Evolutionary conservation across 768 basidiomycete genomes (phyloP).

Genomic region (Psilocybe sp.): DNA sequence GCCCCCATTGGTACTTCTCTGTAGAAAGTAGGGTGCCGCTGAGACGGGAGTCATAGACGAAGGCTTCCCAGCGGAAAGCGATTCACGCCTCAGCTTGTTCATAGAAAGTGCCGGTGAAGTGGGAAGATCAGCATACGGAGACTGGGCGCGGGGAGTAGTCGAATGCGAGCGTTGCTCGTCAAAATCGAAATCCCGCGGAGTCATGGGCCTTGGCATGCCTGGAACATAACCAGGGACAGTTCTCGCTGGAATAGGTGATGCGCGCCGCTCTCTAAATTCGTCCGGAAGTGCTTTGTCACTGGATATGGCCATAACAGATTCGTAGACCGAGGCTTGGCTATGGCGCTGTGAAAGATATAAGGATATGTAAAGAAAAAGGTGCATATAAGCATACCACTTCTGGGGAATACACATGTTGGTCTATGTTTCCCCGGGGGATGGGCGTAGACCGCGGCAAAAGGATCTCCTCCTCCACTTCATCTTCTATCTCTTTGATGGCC

Average conservation of each 20-base stretch:
- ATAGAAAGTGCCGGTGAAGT: slow-evolving; percentile 33
- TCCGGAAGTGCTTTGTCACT: slow-evolving; percentile 52
- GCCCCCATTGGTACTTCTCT: slow-evolving; percentile 62
- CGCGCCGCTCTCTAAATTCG: slow-evolving; percentile 48
- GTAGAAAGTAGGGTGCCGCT: slow-evolving; percentile 47
- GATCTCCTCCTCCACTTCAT: slow-evolving; percentile 73
- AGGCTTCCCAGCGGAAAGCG: slow-evolving; percentile 49
- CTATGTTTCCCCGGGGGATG: slow-evolving; percentile 36
- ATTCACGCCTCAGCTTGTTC: slow-evolving; percentile 48
- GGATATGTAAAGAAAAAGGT: slow-evolving; percentile 3
- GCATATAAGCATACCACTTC: slow-evolving; percentile 24
- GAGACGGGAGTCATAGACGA: slow-evolving; percentile 47
- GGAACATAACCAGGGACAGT: slow-evolving; percentile 82
- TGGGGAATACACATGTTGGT: slow-evolving; percentile 21
- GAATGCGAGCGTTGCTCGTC: slow-evolving; percentile 73
- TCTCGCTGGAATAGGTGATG: slow-evolving; percentile 62
- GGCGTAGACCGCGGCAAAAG: slow-evolving; percentile 66
- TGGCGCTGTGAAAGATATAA: slow-evolving; percentile 26
- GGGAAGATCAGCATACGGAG: slow-evolving; percentile 44
- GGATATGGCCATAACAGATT: slow-evolving; percentile 70
- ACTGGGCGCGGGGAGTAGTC: slow-evolving; percentile 78
- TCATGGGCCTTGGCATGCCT: slow-evolving; percentile 90
- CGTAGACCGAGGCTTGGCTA: slow-evolving; percentile 40
- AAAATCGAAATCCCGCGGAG: slow-evolving; percentile 73
- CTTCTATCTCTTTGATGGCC: slow-evolving; percentile 77